Evolutionary conservation across 768 basidiomycete genomes (phyloP), one percentile per base, ranked within the genome.

Genomic region (Antrodiella citrinella): DNA sequence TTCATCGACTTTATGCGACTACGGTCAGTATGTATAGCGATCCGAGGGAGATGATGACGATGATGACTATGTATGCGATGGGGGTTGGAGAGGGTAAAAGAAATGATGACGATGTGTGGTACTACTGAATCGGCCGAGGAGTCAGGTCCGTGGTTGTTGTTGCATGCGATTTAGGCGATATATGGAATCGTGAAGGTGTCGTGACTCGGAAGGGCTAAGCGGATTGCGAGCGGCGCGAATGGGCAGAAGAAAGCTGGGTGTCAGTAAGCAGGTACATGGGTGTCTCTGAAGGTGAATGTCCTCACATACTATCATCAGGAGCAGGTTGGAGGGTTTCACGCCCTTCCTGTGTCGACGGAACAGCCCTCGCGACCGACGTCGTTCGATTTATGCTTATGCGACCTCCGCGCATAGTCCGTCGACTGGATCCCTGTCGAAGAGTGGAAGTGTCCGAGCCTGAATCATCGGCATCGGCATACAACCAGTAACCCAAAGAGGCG

Each of bases 401-500:
- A 55, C 20, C 50, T 55, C 13, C 48, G 57, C 3, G 61, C 62
- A 44, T 63, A 65, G 50, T 65, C 64, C 49, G 52, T 54, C 1
- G 53, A 57, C 44, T 61, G 62, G 39, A 63, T 48, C 44, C 62
- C 63, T 63, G 49, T 39, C 21, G 41, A 7, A 15, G 30, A 7
- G 30, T 7, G 30, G 30, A 35, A 15, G 15, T 35, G 30, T 7
- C 30, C 7, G 30, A 35, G 30, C 30, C 30, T 35, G 30, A 7
- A 35, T 7, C n/a, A 15, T 15, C 30, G 15, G 15, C 7, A 35
- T 7, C 30, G 30, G 30, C 15, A 7, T 7, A 35, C 7, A 35
- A 35, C 30, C 7, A 7, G 30, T 7, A 35, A 35, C 30, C 7
- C 30, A 35, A 35, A 35, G 15, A 35, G 15, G 30, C 30, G 30